Evolutionary conservation across 192 early-diverging fungal species (phyloP).

Genomic region (Spinellus fusiger): DNA sequence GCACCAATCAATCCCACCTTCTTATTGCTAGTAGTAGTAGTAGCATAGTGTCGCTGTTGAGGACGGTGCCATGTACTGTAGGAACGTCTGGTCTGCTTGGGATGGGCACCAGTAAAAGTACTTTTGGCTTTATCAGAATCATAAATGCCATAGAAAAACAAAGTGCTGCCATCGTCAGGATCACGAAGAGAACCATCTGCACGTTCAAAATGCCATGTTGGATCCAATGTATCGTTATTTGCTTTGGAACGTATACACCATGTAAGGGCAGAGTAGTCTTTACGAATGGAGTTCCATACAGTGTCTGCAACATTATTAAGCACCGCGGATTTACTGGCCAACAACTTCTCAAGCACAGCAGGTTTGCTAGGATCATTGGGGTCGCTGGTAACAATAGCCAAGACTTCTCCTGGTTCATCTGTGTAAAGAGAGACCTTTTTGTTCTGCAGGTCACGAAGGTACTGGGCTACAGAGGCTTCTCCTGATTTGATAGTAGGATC

Average conservation of each 20-base stretch:
- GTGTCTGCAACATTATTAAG: constrained; percentile 97
- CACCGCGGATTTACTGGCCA: constrained; percentile 75
- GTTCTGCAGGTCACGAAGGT: constrained; percentile 65
- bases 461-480: constrained; percentile 60
- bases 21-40: constrained; percentile 24
- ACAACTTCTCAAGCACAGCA: constrained; percentile 85
- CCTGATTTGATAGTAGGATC: constrained; percentile 70
- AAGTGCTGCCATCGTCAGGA: constrained; percentile 57
- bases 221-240: constrained; percentile 59
- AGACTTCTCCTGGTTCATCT: constrained; percentile 92
- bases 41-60: constrained; percentile 58
- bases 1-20: constrained; percentile 93
- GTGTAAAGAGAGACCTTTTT: constrained; percentile 69
- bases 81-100: constrained; percentile 51
- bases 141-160: constrained; percentile 94
- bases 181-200: constrained; percentile 79
- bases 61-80: constrained; percentile 17
- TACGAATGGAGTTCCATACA: constrained; percentile 82
- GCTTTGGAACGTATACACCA: constrained; percentile 69
- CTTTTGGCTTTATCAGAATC: constrained; percentile 71
- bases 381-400: constrained; percentile 72
- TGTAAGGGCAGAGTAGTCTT: constrained; percentile 74
- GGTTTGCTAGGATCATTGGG: constrained; percentile 36
- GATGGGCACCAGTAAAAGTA: constrained; percentile 54
- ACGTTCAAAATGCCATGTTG: constrained; percentile 93